phyloP scores from a whole-genome alignment of 176 grass and related monocot species.

The Calamus simplicifolius region DNA sequence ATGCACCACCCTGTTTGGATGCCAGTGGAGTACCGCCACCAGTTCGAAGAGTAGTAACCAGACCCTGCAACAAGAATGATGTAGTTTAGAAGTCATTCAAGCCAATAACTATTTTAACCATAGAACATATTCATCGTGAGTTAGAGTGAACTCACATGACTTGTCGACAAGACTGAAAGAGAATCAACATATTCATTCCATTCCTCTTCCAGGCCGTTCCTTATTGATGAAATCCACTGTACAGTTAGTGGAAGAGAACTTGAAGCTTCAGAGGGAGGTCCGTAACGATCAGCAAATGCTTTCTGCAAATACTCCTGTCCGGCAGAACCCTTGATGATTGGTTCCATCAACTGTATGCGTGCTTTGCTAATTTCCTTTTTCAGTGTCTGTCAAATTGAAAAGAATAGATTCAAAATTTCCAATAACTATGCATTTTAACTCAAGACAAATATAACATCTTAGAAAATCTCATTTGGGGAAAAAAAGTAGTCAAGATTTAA shows the following conservation, averaged over 20 bases:
- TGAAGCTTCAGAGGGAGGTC: conserved; percentile 36
- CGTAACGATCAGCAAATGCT: conserved; percentile 67
- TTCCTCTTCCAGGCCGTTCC: conserved; percentile 40
- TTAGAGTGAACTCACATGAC: conserved; percentile 30
- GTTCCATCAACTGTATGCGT: conserved; percentile 69
- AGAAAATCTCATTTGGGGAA: no score
- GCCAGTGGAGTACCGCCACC: conserved; percentile 34
- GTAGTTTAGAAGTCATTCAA: no score
- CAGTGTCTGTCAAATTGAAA: conserved; percentile 47
- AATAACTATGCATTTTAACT: neutral
- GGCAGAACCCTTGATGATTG: conserved; percentile 60
- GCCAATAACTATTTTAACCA: no score
- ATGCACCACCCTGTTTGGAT: conserved; percentile 18
- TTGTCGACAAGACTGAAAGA: conserved; percentile 34
- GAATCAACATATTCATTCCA: conserved; percentile 57
- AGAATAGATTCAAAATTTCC: neutral
- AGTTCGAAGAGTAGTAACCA: conserved; percentile 52
- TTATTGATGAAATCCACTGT: conserved; percentile 42
- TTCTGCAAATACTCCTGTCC: conserved; percentile 91
- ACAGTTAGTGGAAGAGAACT: conserved; percentile 37
- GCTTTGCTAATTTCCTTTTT: conserved; percentile 70
- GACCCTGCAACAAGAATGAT: conserved; percentile 30
- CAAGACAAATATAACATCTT: no score
- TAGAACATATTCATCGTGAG: no score
- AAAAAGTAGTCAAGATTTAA: no score